phyloP scores from a whole-genome alignment of 2,329 filamentous ascomycete species.

The Drechslerella stenobrocha region DNA sequence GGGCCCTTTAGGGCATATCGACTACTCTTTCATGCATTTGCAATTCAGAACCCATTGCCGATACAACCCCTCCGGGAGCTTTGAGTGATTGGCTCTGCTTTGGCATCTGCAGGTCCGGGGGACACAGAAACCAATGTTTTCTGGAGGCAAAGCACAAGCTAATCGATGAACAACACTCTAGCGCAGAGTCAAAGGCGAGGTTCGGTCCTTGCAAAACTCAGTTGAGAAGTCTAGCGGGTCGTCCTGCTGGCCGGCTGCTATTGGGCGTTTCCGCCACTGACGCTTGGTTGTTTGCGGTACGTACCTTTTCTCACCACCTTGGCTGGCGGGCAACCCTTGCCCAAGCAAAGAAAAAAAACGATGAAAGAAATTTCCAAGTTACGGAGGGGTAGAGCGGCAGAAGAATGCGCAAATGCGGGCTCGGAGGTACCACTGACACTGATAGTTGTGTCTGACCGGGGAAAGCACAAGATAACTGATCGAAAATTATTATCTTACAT shows the following conservation, averaged over 20 bases:
- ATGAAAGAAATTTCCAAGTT: slow-evolving; percentile 27
- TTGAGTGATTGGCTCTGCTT: slow-evolving; percentile 40
- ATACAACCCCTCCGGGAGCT: slow-evolving; percentile 20
- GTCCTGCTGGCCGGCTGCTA: slow-evolving; percentile 46
- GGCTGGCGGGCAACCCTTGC: slow-evolving; percentile 29
- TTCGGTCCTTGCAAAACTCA: slow-evolving; percentile 43
- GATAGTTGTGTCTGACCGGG: slow-evolving; percentile 29
- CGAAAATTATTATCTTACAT: slow-evolving; percentile 12
- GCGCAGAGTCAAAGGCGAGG: slow-evolving; percentile 41
- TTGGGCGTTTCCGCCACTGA: slow-evolving; percentile 34
- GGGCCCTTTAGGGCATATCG: slow-evolving; percentile 14
- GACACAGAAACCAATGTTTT: slow-evolving; percentile 43
- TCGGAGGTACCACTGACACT: slow-evolving; percentile 19
- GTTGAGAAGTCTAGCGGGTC: slow-evolving; percentile 39
- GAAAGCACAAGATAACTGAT: slow-evolving; percentile 32
- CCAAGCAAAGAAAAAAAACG: slow-evolving; percentile 25
- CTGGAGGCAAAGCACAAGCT: slow-evolving; percentile 39
- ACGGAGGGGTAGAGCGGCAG: slow-evolving; percentile 41
- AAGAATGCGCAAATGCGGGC: slow-evolving; percentile 27
- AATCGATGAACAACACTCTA: slow-evolving; percentile 47
- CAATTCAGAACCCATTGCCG: slow-evolving; percentile 37
- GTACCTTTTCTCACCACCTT: slow-evolving; percentile 38
- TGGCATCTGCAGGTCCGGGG: slow-evolving; percentile 46
- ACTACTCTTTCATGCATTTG: slow-evolving; percentile 27
- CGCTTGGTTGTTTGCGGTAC: slow-evolving; percentile 36